These are phyloP conservation scores for Leptoxyphium fumago DNA, from an alignment of 2,329 filamentous ascomycete species.

Conservation along the genomic window DNA sequence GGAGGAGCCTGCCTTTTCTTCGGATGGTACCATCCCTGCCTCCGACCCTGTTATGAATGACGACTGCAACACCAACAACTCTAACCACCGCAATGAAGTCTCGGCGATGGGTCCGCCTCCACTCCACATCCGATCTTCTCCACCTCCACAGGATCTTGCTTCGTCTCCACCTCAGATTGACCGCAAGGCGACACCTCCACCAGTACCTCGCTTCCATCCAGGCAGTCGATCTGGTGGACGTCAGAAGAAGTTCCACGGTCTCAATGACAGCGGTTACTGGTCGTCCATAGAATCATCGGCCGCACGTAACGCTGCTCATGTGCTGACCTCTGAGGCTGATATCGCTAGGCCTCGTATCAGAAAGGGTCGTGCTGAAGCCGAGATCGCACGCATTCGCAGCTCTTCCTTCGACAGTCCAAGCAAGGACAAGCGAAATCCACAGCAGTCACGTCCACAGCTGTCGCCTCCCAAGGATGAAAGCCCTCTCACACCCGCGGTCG, in stretches of 20 bases:
- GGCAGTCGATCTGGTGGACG: slow-evolving; percentile 52
- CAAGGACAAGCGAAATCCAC: slow-evolving; percentile 30
- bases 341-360: slow-evolving; percentile 63
- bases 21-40: slow-evolving; percentile 37
- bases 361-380: slow-evolving; percentile 83
- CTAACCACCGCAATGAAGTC: slow-evolving; percentile 20
- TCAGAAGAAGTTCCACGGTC: slow-evolving; percentile 62
- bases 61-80: slow-evolving; percentile 21
- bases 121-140: slow-evolving; percentile 48
- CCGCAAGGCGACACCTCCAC: slow-evolving; percentile 63
- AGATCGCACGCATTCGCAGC: slow-evolving; percentile 81
- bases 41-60: slow-evolving; percentile 36
- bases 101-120: slow-evolving; percentile 27
- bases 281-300: slow-evolving; percentile 89
- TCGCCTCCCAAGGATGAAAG: slow-evolving; percentile 26
- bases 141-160: slow-evolving; percentile 55
- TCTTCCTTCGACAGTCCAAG: slow-evolving; percentile 89
- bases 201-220: slow-evolving; percentile 43
- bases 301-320: slow-evolving; percentile 45
- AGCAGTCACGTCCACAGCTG: slow-evolving; percentile 36
- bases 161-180: slow-evolving; percentile 84
- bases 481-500: slow-evolving; percentile 70
- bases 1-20: slow-evolving; percentile 35
- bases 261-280: slow-evolving; percentile 93
- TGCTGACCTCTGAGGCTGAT: slow-evolving; percentile 59